Evolutionary conservation across 2,329 filamentous ascomycete genomes (phyloP).

Genomic region (Lasiodiplodia citricola): DNA sequence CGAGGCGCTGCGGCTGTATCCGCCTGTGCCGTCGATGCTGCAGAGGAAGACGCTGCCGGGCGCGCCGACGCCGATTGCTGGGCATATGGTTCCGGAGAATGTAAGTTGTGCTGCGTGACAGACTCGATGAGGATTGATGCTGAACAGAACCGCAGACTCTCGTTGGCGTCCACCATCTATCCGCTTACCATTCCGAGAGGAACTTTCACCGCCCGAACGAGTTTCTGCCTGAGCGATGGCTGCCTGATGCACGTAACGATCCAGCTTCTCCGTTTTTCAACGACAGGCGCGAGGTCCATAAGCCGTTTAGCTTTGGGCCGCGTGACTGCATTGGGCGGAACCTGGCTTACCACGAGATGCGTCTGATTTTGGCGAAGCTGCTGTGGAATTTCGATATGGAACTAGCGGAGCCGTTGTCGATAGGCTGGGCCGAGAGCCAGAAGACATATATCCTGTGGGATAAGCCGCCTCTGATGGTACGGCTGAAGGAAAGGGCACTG

Average conservation of each 20-base stretch:
- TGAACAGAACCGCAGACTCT: slow-evolving; percentile 37
- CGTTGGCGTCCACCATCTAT: slow-evolving; percentile 32
- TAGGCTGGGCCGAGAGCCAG: slow-evolving; percentile 46
- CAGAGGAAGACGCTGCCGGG: slow-evolving; percentile 36
- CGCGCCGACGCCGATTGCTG: slow-evolving; percentile 33
- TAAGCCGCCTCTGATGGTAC: slow-evolving; percentile 35
- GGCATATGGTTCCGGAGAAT: not conserved
- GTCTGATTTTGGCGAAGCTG: slow-evolving; percentile 47
- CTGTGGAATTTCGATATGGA: slow-evolving; percentile 48
- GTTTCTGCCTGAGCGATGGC: slow-evolving; percentile 39
- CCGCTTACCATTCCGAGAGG: slow-evolving; percentile 34
- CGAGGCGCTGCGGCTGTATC: slow-evolving; percentile 51
- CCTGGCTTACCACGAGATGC: slow-evolving; percentile 44
- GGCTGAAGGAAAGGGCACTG: no score
- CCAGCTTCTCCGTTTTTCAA: slow-evolving; percentile 29
- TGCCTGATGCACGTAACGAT: slow-evolving; percentile 34
- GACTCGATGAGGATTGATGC: slow-evolving; percentile 30
- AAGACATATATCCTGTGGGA: slow-evolving; percentile 40
- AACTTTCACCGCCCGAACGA: slow-evolving; percentile 35
- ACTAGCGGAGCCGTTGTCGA: slow-evolving; percentile 33
- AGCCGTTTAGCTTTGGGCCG: slow-evolving; percentile 52
- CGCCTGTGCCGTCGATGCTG: slow-evolving; percentile 46
- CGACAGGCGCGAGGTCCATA: slow-evolving; percentile 43
- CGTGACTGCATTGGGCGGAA: slow-evolving; percentile 46
- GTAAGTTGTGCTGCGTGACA: not conserved